Conservation (phyloP, 73 alveolate genomes). For the Paramecium tetraurelia region DNA sequence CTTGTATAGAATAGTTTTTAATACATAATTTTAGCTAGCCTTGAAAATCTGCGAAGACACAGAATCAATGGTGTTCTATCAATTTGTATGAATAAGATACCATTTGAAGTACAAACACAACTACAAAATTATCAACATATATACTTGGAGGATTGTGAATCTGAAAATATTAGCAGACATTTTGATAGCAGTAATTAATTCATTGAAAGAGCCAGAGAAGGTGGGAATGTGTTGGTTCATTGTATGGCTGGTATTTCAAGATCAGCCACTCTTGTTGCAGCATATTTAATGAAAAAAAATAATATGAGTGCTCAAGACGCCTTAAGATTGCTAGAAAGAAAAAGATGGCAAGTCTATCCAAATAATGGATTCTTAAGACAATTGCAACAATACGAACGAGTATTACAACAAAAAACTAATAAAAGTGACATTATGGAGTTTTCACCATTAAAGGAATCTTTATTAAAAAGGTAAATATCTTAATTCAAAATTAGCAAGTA, state of each 20-base stretch:
- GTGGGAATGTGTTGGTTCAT: slow-evolving; percentile 69
- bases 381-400: slow-evolving; percentile 67
- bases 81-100: slow-evolving; percentile 30
- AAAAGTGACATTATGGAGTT: not conserved
- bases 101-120: not conserved
- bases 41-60: not conserved
- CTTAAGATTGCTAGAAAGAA: slow-evolving; percentile 55
- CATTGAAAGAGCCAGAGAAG: slow-evolving; percentile 17
- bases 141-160: slow-evolving; percentile 15
- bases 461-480: not conserved
- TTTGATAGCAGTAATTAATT: not conserved
- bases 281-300: slow-evolving; percentile 71
- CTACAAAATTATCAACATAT: not conserved
- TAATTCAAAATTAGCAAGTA: not conserved
- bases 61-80: slow-evolving; percentile 17
- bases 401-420: not conserved
- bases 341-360: slow-evolving; percentile 70
- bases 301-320: slow-evolving; percentile 66
- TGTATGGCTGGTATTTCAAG: slow-evolving; percentile 80
- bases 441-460: not conserved
- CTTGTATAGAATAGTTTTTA: not conserved
- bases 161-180: slow-evolving; percentile 3
- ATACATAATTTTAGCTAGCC: not conserved
- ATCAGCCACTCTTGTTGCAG: slow-evolving; percentile 70
- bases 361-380: slow-evolving; percentile 75